Evolutionary conservation across 2,329 filamentous ascomycete species (phyloP).

Genomic region (Exophiala phaeomuriformis): DNA sequence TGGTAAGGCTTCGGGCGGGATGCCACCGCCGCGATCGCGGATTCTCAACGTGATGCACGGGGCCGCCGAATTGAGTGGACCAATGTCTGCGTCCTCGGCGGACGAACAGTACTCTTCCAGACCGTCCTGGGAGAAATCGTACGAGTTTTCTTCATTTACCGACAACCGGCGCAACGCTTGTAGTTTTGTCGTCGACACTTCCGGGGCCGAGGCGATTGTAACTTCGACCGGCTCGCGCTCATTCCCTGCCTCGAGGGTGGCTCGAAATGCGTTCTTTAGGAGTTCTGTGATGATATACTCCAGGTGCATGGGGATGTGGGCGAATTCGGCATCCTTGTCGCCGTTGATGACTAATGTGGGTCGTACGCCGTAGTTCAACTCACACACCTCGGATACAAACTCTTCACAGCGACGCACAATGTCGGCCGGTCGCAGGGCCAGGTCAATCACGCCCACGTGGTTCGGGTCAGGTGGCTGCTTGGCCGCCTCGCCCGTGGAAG

Average conservation of each 20-base stretch:
- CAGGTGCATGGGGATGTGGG: constrained; percentile 89
- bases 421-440: constrained; percentile 69
- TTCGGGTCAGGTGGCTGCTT: constrained; percentile 39
- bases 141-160: constrained; percentile 20
- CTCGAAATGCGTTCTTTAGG: constrained; percentile 92
- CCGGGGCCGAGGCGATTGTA: constrained; percentile 70
- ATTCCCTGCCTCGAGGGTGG: constrained; percentile 77
- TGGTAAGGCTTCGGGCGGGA: constrained; percentile 70
- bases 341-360: constrained; percentile 76
- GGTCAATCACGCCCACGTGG: constrained; percentile 95
- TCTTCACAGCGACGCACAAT: constrained; percentile 79
- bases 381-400: constrained; percentile 92
- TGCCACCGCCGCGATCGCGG: constrained; percentile 89
- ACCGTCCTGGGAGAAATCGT: constrained; percentile 26
- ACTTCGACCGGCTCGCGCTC: constrained; percentile 78
- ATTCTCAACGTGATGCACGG: constrained; percentile 93
- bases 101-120: constrained; percentile 25
- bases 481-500: constrained; percentile 63
- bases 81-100: constrained; percentile 15
- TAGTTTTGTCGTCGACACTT: constrained; percentile 36
- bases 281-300: constrained; percentile 97
- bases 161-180: constrained; percentile 24
- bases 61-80: constrained; percentile 41
- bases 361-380: constrained; percentile 86
- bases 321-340: constrained; percentile 78